Evolutionary conservation across 2,329 filamentous ascomycete genomes (phyloP).

Genomic region (Mycosphaerella arachidis): DNA sequence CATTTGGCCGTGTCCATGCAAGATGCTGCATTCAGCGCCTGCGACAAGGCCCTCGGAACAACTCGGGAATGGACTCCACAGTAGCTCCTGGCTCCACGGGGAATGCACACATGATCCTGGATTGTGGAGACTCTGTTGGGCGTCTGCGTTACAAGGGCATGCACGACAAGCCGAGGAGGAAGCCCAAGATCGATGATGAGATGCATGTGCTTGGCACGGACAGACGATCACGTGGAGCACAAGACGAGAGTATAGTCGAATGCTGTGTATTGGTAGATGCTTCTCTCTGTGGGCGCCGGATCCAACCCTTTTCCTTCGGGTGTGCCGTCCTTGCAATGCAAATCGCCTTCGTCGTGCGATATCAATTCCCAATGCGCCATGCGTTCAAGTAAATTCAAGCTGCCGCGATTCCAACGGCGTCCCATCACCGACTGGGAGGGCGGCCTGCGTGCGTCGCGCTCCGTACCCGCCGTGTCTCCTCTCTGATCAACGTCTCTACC

Average conservation of each 20-base stretch:
- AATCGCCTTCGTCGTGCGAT: background rate
- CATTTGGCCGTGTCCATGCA: too few species aligned
- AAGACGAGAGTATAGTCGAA: too few species aligned
- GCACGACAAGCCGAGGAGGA: background rate
- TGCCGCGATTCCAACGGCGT: background rate
- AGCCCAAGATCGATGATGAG: background rate
- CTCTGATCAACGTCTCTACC: slow-evolving; percentile 45
- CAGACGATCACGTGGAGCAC: background rate
- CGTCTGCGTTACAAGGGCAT: background rate
- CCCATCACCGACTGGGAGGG: slow-evolving; percentile 4
- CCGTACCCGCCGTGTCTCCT: slow-evolving; percentile 37
- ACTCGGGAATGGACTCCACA: background rate
- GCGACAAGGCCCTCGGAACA: background rate
- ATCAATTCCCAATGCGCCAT: too few species aligned
- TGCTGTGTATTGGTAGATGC: background rate
- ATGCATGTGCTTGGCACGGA: background rate
- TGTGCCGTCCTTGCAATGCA: background rate
- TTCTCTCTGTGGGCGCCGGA: background rate
- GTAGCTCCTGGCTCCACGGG: background rate
- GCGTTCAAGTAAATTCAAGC: too few species aligned
- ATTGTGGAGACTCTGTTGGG: background rate
- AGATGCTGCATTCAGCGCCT: too few species aligned
- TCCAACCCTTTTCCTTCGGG: background rate
- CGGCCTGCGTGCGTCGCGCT: background rate
- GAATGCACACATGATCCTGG: background rate